Base-by-base conservation (phyloP, 2,329 filamentous ascomycete genomes). In the Colletotrichum cereale region DNA sequence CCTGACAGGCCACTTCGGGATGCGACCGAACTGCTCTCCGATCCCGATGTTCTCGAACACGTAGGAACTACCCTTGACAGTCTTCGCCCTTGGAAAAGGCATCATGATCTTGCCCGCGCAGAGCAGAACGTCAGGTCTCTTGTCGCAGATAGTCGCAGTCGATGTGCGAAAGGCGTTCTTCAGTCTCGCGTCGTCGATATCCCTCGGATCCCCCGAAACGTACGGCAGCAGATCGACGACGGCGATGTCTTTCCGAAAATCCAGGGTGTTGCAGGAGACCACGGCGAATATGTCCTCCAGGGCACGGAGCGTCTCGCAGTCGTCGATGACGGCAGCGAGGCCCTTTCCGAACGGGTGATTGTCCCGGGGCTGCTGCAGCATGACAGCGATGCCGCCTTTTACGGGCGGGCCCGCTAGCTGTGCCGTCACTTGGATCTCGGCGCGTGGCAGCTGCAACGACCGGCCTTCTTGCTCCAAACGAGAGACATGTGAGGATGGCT, bases 301-400 rank as follows among this genome's bases (percentile, higher is more conserved):
- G 31, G 65, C 64, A 14, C 50, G 40, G 10, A 75, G 65, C 8
- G 65, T 73, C 24, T 71, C 50, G 62, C 74, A 75, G 52, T 73
- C 72, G 6, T 68, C 62, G 16, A 75, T 71, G 7, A 75, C 74
- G 26, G 65, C 63, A n/a, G 66, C 64, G 36, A 73, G 18, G 21
- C 74, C 74, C 34, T 70, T 24, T 10, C 63, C 52, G 50, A 74
- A 74, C 26, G 71, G 73, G 48, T 75, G 74, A 11, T 74, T 68
- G 3, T 56, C 18, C 16, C 74, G 74, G 11, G 74, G 74, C 57
- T 75, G 71, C 56, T 75, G 74, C 12, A 75, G 66, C 26, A 62
- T 42, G 29, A 75, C 50, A 36, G 53, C 73, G 62, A 75, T 74
- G 52, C 74, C 74, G 29, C 74, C 74, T 34, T 58, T 73, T 18